A percentile compares a stretch with the other conserved stretches of the same genome.
These are phyloP conservation scores for Baudoinia panamericana DNA, from an alignment of 495 filamentous ascomycete species.

Conservation along the genomic window DNA sequence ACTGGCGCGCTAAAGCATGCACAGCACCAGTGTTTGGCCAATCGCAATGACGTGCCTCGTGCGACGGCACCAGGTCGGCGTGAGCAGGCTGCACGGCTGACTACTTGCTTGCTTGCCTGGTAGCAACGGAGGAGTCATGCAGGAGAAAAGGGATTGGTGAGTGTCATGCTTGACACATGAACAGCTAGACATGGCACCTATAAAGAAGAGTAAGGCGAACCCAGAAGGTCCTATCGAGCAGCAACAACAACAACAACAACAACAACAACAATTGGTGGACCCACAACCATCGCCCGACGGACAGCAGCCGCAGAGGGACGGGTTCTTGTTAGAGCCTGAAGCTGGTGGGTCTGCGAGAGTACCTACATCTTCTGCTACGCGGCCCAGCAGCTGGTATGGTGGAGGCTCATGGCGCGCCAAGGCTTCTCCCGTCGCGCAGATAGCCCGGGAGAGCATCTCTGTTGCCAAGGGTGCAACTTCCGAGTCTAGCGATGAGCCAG, in stretches of 20 bases:
- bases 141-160: no score
- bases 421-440: conserved; percentile 25
- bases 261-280: background rate
- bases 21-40: no score
- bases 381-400: conserved; percentile 21
- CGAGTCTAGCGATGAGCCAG: conserved; percentile 18
- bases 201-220: conserved; percentile 28
- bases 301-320: background rate
- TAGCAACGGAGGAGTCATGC: no score
- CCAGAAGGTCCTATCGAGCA: background rate
- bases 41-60: no score
- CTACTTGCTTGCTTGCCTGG: no score
- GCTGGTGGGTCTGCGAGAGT: no score
- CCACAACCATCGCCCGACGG: background rate
- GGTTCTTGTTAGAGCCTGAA: background rate
- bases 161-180: no score
- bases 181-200: no score
- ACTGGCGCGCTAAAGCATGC: background rate
- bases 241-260: background rate
- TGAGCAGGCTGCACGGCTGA: no score
- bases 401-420: conserved; percentile 29
- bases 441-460: conserved; percentile 27
- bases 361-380: background rate
- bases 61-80: no score
- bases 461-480: conserved; percentile 25